Base-by-base conservation (phyloP, 176 grass and related monocot species). In the Phragmites australis region DNA sequence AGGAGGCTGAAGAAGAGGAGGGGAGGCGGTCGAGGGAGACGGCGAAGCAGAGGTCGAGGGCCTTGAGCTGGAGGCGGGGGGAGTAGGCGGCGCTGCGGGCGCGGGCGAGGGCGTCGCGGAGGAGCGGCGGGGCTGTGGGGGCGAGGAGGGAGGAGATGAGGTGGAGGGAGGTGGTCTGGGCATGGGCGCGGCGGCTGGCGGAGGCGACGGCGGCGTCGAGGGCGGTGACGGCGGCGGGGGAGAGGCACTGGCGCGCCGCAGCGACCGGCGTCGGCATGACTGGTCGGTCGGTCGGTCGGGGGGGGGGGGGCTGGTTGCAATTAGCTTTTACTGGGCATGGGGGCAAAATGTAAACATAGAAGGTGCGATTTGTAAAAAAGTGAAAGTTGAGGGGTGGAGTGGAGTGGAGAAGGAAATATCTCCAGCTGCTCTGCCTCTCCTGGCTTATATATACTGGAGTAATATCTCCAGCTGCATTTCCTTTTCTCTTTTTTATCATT, bases 141-240 rank as follows among this genome's bases (percentile, higher is more conserved):
- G 57, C 84, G 75, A 65, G 89, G 50, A 86, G 89, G 57, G 64
- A 91, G 65, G 71, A 76, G 78, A 75, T 86, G 89, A 82, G 91
- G 91, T 97, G 94, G 51, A 97, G 91, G 2, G 94, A 97, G 55
- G 89, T 94, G n/a, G 94, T 97, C 82, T 97, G 94, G 1, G 87
- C 91, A 80, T 94, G 89, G 17, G 68, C 47, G 8, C 86, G 60
- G 17, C 81, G 80, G 48, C 67, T 80, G 9, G 86, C 86, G 58
- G 74, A 65, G 5, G 9, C 80, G 29, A 79, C 81, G 40, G 86
- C 86, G 17, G 86, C 74, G 57, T 88, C 74, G 22, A 88, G 86
- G 0, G 81, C 86, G 2, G 74, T 40, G 8, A 56, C 56, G 74
- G 86, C 74, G 8, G 86, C 48, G 47, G 74, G 86, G 74, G 81